phyloP scores from a whole-genome alignment of 495 filamentous ascomycete species.

The Aspergillus sclerotioniger region DNA sequence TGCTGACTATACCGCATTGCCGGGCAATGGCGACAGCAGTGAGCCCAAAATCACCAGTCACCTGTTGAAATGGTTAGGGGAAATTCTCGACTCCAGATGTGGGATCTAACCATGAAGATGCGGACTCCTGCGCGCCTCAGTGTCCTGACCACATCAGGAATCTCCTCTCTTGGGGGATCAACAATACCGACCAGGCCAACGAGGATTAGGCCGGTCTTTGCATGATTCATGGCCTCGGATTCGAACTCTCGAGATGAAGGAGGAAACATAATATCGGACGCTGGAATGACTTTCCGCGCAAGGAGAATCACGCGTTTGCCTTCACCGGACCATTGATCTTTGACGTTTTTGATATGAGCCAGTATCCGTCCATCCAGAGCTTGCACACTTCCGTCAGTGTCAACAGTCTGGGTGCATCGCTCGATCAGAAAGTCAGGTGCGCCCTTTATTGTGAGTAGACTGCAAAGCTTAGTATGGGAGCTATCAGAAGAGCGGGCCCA shows the following conservation, averaged over 20 bases:
- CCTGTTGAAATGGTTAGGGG: constrained; percentile 8
- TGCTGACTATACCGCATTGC: constrained; percentile 60
- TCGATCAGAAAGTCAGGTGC: constrained; percentile 62
- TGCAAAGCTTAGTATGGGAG: background rate
- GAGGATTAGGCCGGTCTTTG: constrained; percentile 50
- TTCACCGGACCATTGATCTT: constrained; percentile 61
- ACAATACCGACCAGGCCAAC: constrained; percentile 66
- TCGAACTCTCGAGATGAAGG: constrained; percentile 50
- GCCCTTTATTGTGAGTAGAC: constrained; percentile 58
- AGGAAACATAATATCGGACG: constrained; percentile 28
- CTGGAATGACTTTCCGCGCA: constrained; percentile 53
- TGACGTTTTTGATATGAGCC: constrained; percentile 47
- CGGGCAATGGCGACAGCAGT: constrained; percentile 65
- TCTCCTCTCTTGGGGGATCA: constrained; percentile 66
- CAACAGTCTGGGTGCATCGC: constrained; percentile 50
- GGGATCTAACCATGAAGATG: constrained; percentile 54
- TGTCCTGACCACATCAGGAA: constrained; percentile 55
- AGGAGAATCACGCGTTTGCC: constrained; percentile 64
- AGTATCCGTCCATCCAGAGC: constrained; percentile 38
- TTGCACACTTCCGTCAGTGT: constrained; percentile 44
- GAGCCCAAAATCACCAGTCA: constrained; percentile 65
- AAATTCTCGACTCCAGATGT: too few relatives aligned
- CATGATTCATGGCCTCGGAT: constrained; percentile 46
- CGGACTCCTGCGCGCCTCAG: constrained; percentile 61
- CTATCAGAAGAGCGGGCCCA: background rate